A percentile compares a stretch with the other conserved stretches of the same genome.
Evolutionary conservation across 1,139 yeast species (phyloP).

Genomic region (Pichia sp.): DNA sequence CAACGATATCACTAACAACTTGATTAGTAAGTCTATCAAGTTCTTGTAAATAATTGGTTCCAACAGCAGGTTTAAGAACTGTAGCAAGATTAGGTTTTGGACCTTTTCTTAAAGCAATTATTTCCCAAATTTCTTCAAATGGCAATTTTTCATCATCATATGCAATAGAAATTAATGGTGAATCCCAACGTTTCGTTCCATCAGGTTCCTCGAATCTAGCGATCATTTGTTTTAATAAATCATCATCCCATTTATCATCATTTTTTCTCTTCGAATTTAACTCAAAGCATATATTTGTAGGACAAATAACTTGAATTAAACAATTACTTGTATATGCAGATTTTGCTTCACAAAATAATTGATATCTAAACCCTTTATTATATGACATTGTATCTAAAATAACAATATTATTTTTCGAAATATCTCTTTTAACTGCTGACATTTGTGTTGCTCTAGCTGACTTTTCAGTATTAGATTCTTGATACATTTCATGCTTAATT

Average conservation of each 20-base stretch:
- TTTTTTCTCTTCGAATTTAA: slow-evolving; percentile 45
- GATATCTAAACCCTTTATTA: slow-evolving; percentile 93
- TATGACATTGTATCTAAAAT: slow-evolving; percentile 81
- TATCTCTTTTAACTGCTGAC: slow-evolving; percentile 80
- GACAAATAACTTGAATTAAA: slow-evolving; percentile 70
- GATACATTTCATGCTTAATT: slow-evolving; percentile 59
- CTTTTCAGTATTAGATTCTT: slow-evolving; percentile 68
- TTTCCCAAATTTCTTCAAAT: slow-evolving; percentile 65
- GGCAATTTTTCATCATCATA: slow-evolving; percentile 53
- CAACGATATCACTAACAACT: slow-evolving; percentile 52
- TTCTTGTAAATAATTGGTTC: slow-evolving; percentile 70
- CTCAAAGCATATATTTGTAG: slow-evolving; percentile 51
- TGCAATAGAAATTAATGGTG: slow-evolving; percentile 68
- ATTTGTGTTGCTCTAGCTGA: slow-evolving; percentile 78
- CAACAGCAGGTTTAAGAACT: slow-evolving; percentile 61
- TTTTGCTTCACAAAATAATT: slow-evolving; percentile 88
- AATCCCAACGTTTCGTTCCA: slow-evolving; percentile 83
- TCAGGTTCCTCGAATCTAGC: slow-evolving; percentile 95
- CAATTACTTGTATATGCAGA: slow-evolving; percentile 77
- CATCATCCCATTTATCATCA: slow-evolving; percentile 55
- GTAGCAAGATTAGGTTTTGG: slow-evolving; percentile 77
- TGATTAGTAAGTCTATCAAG: slow-evolving; percentile 67
- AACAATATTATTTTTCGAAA: slow-evolving; percentile 64
- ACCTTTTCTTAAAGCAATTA: slow-evolving; percentile 55
- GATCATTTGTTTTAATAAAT: slow-evolving; percentile 58